Conservation (phyloP, 495 filamentous ascomycete species). For the Thozetella sp. region DNA sequence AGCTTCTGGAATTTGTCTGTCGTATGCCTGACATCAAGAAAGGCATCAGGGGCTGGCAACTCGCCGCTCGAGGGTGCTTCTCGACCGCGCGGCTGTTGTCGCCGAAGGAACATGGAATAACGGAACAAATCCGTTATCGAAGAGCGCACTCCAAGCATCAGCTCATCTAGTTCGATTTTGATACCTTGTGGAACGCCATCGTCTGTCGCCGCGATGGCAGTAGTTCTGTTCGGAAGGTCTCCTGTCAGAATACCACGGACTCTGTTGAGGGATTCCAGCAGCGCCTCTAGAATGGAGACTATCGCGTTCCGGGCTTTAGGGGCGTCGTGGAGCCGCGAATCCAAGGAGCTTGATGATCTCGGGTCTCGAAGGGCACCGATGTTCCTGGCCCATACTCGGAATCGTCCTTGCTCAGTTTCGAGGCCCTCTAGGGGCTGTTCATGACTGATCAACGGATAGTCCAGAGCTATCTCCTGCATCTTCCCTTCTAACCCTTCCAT, state of each 20-base stretch:
- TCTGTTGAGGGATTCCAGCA: neutral
- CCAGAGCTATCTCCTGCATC: too few relatives aligned
- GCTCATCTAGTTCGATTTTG: neutral
- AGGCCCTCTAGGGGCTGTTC: neutral
- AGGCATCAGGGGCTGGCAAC: neutral
- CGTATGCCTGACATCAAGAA: neutral
- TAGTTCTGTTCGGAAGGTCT: neutral
- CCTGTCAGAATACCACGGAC: neutral
- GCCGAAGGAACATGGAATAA: neutral
- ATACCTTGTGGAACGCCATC: neutral
- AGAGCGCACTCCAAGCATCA: neutral
- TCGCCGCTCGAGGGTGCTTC: neutral
- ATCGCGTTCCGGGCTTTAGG: neutral
- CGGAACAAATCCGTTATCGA: neutral
- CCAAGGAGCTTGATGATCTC: neutral
- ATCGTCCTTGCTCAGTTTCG: neutral
- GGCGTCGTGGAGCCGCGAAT: neutral
- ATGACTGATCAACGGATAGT: neutral
- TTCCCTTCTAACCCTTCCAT: too few relatives aligned
- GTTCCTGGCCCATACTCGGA: neutral
- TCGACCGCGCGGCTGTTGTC: neutral
- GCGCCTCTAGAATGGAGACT: neutral
- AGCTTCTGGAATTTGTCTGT: neutral
- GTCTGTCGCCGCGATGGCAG: too few relatives aligned
- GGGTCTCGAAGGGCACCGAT: neutral